Percentiles rank a stretch among this genome's conserved stretches.
Evolutionary conservation across 2,329 filamentous ascomycete species (phyloP).

Genomic region (Aspergillus fumigatiaffinis): DNA sequence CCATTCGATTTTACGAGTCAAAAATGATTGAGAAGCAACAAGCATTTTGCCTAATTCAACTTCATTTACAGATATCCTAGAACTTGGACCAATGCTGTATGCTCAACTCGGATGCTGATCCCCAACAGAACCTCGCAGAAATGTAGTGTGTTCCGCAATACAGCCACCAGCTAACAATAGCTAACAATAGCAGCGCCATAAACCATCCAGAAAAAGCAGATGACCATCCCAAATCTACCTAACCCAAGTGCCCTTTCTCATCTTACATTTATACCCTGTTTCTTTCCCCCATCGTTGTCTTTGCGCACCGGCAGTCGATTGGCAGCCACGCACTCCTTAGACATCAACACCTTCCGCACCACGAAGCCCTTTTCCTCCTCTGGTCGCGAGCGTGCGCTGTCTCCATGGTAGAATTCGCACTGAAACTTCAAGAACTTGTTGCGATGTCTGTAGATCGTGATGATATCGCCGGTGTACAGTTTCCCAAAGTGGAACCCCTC

Average conservation of each 20-base stretch:
- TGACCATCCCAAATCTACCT: neutral
- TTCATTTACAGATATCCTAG: neutral
- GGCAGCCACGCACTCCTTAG: slow-evolving; percentile 21
- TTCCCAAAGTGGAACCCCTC: slow-evolving; percentile 58
- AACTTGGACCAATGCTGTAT: neutral
- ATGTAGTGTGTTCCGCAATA: neutral
- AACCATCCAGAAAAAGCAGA: neutral
- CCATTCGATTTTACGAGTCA: no score
- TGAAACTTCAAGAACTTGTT: slow-evolving; percentile 39
- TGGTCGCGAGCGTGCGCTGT: slow-evolving; percentile 41
- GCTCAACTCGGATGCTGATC: no score
- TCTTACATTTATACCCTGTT: neutral
- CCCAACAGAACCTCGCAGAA: neutral
- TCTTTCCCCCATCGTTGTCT: slow-evolving; percentile 13
- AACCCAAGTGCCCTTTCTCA: neutral
- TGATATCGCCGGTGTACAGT: slow-evolving; percentile 70
- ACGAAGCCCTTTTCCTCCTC: slow-evolving; percentile 39
- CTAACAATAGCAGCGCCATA: neutral
- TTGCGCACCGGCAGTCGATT: slow-evolving; percentile 25
- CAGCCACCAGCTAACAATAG: neutral
- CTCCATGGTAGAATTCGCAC: slow-evolving; percentile 46
- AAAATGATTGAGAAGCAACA: no score
- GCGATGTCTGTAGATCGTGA: slow-evolving; percentile 63
- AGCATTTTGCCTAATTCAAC: no score
- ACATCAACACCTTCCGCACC: slow-evolving; percentile 35